phyloP scores from a whole-genome alignment of 2,329 filamentous ascomycete species.

The Emergomyces pasteurianus region DNA sequence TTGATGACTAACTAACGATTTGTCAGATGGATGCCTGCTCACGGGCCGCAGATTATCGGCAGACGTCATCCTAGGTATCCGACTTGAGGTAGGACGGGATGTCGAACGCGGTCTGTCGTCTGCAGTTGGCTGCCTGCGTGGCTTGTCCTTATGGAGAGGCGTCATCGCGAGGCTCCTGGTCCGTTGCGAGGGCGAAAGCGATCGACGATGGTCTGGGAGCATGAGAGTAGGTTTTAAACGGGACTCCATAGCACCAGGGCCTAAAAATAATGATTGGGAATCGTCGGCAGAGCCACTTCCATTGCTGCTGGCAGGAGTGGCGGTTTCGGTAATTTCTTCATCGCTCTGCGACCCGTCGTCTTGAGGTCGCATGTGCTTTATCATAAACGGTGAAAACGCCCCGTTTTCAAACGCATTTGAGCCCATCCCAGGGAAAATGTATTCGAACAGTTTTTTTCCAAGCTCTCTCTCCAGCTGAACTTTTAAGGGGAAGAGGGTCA shows the following conservation, averaged over 20 bases:
- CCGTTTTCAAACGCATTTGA: slow-evolving; percentile 38
- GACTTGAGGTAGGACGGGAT: slow-evolving; percentile 18
- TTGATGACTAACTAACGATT: slow-evolving; percentile 22
- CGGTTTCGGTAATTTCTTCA: slow-evolving; percentile 28
- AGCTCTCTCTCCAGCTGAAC: slow-evolving; percentile 88
- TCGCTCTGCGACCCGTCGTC: slow-evolving; percentile 30
- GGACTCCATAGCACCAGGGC: slow-evolving; percentile 65
- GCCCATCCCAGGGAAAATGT: slow-evolving; percentile 83
- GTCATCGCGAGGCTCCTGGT: slow-evolving; percentile 24
- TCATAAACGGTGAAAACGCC: slow-evolving; percentile 41
- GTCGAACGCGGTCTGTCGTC: slow-evolving; percentile 8
- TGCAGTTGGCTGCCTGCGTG: slow-evolving; percentile 18
- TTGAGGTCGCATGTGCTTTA: slow-evolving; percentile 41
- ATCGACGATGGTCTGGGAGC: slow-evolving; percentile 31
- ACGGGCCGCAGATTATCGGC: slow-evolving; percentile 30
- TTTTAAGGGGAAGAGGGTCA: slow-evolving; percentile 83
- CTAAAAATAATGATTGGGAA: slow-evolving; percentile 40
- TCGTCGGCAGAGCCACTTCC: slow-evolving; percentile 32
- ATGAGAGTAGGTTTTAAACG: slow-evolving; percentile 72
- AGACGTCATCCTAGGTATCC: slow-evolving; percentile 29
- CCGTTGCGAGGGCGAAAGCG: slow-evolving; percentile 21
- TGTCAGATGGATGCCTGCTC: slow-evolving; percentile 25
- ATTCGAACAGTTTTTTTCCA: slow-evolving; percentile 87
- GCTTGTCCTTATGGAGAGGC: slow-evolving; percentile 20
- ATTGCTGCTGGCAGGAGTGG: slow-evolving; percentile 30